phyloP scores from a whole-genome alignment of 352 stramenopile species.

The Phytopythium oedochilum region DNA sequence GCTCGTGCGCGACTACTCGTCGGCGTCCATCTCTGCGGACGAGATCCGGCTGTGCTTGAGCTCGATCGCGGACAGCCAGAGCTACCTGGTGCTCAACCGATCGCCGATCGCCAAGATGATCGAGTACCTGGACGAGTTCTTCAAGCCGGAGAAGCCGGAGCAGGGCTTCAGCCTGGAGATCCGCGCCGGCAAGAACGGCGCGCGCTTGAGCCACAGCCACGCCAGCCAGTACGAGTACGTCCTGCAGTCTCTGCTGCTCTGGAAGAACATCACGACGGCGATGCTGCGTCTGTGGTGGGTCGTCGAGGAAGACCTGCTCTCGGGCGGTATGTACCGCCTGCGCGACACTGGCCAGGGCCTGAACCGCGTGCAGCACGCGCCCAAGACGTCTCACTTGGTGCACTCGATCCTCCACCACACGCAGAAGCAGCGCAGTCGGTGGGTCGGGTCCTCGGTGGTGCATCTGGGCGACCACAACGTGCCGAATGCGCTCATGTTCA shows the following conservation, averaged over 20 bases:
- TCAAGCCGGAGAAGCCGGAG: slow-evolving; percentile 80
- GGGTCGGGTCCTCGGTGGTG: slow-evolving; percentile 94
- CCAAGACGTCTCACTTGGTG: slow-evolving; percentile 92
- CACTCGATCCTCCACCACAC: slow-evolving; percentile 89
- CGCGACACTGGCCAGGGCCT: slow-evolving; percentile 94
- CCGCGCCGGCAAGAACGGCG: slow-evolving; percentile 85
- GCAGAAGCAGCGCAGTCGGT: slow-evolving; percentile 67
- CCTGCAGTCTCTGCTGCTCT: slow-evolving; percentile 94
- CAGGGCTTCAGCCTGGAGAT: slow-evolving; percentile 83
- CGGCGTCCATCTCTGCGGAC: slow-evolving; percentile 52
- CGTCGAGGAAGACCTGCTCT: slow-evolving; percentile 91
- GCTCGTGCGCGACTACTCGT: slow-evolving; percentile 44
- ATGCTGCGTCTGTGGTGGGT: slow-evolving; percentile 97
- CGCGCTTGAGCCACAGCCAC: slow-evolving; percentile 93
- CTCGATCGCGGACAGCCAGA: slow-evolving; percentile 96
- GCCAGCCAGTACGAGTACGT: slow-evolving; percentile 95
- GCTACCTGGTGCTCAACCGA: slow-evolving; percentile 96
- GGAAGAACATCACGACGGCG: slow-evolving; percentile 94
- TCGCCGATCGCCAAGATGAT: slow-evolving; percentile 97
- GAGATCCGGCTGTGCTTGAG: slow-evolving; percentile 94
- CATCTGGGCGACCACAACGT: slow-evolving; percentile 98
- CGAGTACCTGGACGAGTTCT: too few species aligned
- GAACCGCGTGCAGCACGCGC: slow-evolving; percentile 92
- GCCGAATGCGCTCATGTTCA: slow-evolving; percentile 97
- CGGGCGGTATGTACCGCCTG: slow-evolving; percentile 83